phyloP scores from a whole-genome alignment of 768 basidiomycete genomes.

The Boletus barrowsii region DNA sequence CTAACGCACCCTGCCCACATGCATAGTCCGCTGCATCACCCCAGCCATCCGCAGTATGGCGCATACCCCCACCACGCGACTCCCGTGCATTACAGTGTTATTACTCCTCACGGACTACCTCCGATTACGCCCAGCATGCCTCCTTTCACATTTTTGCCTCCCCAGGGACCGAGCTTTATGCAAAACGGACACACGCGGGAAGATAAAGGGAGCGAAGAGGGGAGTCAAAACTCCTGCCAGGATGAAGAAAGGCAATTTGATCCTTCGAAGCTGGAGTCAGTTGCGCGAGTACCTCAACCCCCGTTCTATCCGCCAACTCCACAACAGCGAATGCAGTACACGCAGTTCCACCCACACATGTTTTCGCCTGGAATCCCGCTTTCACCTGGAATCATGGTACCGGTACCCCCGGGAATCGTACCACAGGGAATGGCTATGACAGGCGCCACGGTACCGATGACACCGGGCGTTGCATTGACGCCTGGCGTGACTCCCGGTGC shows the following conservation, averaged over 20 bases:
- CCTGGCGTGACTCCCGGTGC: conserved; percentile 73
- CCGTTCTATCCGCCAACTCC: conserved; percentile 13
- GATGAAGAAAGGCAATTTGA: conserved; percentile 7
- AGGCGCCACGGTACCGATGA: conserved; percentile 24
- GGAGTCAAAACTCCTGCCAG: background rate
- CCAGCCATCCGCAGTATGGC: conserved; percentile 28
- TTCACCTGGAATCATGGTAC: conserved; percentile 30
- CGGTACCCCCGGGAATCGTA: conserved; percentile 26
- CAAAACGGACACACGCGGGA: conserved; percentile 18
- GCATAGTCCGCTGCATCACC: conserved; percentile 33
- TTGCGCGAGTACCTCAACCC: conserved; percentile 5
- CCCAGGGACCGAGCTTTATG: conserved; percentile 31
- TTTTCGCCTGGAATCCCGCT: conserved; percentile 33
- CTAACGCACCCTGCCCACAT: conserved; percentile 31
- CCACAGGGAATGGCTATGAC: conserved; percentile 17
- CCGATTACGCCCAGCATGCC: conserved; percentile 99
- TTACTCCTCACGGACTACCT: conserved; percentile 80
- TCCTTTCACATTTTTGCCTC: conserved; percentile 79
- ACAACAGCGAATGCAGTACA: conserved; percentile 23
- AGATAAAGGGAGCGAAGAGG: conserved; percentile 1
- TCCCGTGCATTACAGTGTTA: conserved; percentile 32
- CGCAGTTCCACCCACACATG: conserved; percentile 23
- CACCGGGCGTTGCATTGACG: conserved; percentile 35
- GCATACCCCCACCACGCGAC: conserved; percentile 23
- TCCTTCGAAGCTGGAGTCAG: conserved; percentile 3